phyloP scores from a whole-genome alignment of 2,329 filamentous ascomycete species.

The Botrytis porri region DNA sequence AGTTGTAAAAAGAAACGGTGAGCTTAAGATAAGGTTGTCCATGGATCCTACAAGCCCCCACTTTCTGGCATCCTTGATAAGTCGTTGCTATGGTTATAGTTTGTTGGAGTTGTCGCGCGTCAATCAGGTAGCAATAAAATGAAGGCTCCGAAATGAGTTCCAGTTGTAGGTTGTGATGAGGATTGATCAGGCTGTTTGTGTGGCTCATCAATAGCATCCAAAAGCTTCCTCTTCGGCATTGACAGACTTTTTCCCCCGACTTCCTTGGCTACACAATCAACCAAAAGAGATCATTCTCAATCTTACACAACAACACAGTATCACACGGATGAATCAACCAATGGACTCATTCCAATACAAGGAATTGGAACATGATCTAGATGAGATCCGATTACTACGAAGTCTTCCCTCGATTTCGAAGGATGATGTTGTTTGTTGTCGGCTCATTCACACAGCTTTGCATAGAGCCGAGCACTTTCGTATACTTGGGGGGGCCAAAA shows the following conservation, averaged over 20 bases:
- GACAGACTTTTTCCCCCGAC: not conserved
- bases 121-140: not conserved
- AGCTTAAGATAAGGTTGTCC: not conserved
- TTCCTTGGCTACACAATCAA: not conserved
- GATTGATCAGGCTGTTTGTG: not conserved
- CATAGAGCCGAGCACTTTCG: slow-evolving; percentile 29
- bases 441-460: slow-evolving; percentile 27
- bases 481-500: slow-evolving; percentile 31
- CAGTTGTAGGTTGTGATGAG: too few species aligned
- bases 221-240: too few species aligned
- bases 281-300: not conserved
- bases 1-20: not conserved
- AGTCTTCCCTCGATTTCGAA: slow-evolving; percentile 19
- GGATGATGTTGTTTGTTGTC: slow-evolving; percentile 20
- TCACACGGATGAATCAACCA: not conserved
- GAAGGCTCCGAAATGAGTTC: too few species aligned
- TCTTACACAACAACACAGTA: not conserved
- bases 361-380: not conserved
- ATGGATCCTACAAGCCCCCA: not conserved
- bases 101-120: not conserved
- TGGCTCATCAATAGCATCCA: not conserved
- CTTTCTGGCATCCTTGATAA: not conserved
- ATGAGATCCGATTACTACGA: slow-evolving; percentile 25
- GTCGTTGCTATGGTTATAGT: not conserved
- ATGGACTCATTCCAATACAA: slow-evolving; percentile 13